Evolutionary conservation across 2,329 filamentous ascomycete species (phyloP), one percentile per base, ranked within the genome.

Genomic region (Helicocarpus griseus): DNA sequence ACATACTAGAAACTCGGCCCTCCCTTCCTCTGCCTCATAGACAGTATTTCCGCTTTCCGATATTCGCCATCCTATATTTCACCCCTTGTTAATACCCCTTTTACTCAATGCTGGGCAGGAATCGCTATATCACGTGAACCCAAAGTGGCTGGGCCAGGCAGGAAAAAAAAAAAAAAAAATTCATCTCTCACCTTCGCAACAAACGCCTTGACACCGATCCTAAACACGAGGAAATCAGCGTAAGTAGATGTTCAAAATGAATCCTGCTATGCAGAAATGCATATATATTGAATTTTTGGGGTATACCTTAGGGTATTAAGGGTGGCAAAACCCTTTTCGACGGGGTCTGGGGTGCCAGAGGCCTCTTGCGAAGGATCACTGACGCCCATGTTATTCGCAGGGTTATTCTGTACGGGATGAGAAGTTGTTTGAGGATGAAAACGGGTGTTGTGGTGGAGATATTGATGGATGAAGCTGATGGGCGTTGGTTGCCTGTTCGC

Each of bases 31-130:
- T 90, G 87, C 64, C 87, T 85, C 60, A 97, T 94, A 53, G 89
- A 93, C n/a, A 98, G 75, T 56, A 98, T 95, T 69, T 98, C 93
- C 61, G 93, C 93, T 72, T 93, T 89, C 61, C 93, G 85, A 55
- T 86, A 79, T 63, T 90, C 83, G 54, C 89, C 89, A 68, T 95
- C 80, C 80, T 84, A 60, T 9, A 59, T 11, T n/a, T 44, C 48
- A 50, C 2, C 28, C 38, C 54, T 47, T 26, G 39, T 50, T 29
- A 50, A 28, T 39, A 2, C 14, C 6, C 19, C 4, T 21, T 5
- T 6, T 45, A n/a, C 14, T n/a, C 24, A 8, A 24, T 26, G 13
- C 13, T 35, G 40, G 19, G 45, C 22, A 35, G 19, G 2, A 22
- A 31, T 36, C 9, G 9, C 13, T 5, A 28, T 39, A 52, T 60